These are phyloP conservation scores for Rhododendron simsii DNA, from an alignment of 148 eudicot species.

Conservation along the genomic window DNA sequence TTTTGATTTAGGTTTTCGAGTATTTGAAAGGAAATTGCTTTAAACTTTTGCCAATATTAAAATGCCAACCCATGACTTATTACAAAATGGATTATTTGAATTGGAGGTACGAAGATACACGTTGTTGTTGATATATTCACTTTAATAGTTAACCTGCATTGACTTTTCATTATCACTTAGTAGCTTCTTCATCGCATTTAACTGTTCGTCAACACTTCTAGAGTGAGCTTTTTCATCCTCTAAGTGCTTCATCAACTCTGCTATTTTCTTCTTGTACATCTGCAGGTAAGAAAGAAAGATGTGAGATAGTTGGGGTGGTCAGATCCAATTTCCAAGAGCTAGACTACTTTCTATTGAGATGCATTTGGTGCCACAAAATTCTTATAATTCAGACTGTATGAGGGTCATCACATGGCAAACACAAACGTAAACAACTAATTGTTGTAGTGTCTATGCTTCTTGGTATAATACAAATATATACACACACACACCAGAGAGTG, in stretches of 20 bases:
- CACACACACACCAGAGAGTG: neutral
- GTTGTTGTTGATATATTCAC: neutral
- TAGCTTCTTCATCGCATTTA: slow-evolving; percentile 44
- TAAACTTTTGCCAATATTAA: neutral
- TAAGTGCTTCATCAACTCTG: slow-evolving; percentile 62
- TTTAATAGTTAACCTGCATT: slow-evolving; percentile 46
- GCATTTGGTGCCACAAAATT: neutral
- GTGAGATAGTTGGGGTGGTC: neutral
- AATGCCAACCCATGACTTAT: neutral
- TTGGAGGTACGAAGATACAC: neutral
- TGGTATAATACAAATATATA: neutral
- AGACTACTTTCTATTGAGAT: neutral
- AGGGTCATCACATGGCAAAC: neutral
- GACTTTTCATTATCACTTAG: slow-evolving; percentile 51
- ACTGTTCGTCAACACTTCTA: slow-evolving; percentile 45
- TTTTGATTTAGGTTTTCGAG: neutral
- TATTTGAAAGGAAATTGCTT: neutral
- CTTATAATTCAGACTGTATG: neutral
- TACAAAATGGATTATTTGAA: neutral
- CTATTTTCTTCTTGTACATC: slow-evolving; percentile 79
- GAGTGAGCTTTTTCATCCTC: slow-evolving; percentile 47
- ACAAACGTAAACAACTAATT: neutral
- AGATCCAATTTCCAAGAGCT: neutral
- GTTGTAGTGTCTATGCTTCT: neutral
- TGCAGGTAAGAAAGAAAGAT: slow-evolving; percentile 35